A percentile compares a stretch with the other conserved stretches of the same genome.
Conservation (phyloP, 2,329 filamentous ascomycete species). For the Scopulariopsis brevicaulis region DNA sequence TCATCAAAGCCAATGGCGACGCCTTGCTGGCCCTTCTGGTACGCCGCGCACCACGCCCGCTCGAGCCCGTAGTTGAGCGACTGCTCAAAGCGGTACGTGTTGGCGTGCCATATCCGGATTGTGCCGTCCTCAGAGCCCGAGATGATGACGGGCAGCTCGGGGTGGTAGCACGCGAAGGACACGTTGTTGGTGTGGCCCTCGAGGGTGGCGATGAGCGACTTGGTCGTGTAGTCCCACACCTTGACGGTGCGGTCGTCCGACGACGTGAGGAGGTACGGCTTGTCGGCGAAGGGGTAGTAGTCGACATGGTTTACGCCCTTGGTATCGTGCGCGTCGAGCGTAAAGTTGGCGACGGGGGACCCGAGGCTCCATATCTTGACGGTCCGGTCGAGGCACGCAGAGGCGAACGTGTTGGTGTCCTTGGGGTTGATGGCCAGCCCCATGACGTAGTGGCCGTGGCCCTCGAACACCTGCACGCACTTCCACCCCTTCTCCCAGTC, state of each 20-base stretch:
- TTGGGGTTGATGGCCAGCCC: conserved; percentile 95
- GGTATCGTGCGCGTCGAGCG: conserved; percentile 89
- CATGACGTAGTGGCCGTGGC: conserved; percentile 95
- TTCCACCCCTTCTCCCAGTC: conserved; percentile 99
- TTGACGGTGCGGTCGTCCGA: conserved; percentile 96
- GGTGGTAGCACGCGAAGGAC: conserved; percentile 95
- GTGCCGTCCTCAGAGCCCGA: conserved; percentile 97
- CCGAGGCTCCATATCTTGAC: conserved; percentile 98
- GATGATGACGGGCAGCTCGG: conserved; percentile 91
- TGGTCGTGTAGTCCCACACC: conserved; percentile 98
- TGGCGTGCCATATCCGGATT: conserved; percentile 97
- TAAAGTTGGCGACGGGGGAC: conserved; percentile 89
- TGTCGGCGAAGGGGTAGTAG: conserved; percentile 66
- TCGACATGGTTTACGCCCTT: conserved; percentile 98
- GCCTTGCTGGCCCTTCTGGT: conserved; percentile 88
- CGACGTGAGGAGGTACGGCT: conserved; percentile 85
- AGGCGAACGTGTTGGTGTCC: conserved; percentile 84
- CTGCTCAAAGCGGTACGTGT: conserved; percentile 92
- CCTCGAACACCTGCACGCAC: conserved; percentile 93
- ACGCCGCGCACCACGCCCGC: conserved; percentile 93
- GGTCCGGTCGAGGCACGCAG: conserved; percentile 80
- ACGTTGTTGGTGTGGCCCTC: conserved; percentile 98
- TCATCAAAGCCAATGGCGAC: conserved; percentile 96
- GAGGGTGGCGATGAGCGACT: conserved; percentile 89
- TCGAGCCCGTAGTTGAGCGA: conserved; percentile 93